phyloP scores from a whole-genome alignment of 139 green algal species.

The Dunaliella sp. region DNA sequence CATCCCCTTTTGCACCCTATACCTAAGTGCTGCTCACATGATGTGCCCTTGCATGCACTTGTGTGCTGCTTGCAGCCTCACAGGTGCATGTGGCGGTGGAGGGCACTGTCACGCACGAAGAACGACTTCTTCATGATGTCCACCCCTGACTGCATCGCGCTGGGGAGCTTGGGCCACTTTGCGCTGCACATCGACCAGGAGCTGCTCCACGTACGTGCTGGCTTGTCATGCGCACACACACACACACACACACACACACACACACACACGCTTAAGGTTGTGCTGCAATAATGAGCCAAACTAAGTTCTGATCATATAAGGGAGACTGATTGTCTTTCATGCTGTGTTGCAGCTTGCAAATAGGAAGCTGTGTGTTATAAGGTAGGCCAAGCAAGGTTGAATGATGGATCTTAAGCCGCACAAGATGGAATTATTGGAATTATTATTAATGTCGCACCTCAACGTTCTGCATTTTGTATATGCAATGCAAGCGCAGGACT shows the following conservation, averaged over 20 bases:
- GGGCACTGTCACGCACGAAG: conserved; percentile 34
- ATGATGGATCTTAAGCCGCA: too few species aligned
- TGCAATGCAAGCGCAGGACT: too few species aligned
- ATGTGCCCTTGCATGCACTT: not conserved
- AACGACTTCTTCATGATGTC: conserved; percentile 82
- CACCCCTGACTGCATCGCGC: conserved; percentile 52
- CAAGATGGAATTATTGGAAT: too few species aligned
- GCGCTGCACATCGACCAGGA: conserved; percentile 77
- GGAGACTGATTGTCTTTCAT: not conserved
- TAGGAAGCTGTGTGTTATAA: not conserved
- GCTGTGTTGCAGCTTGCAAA: not conserved
- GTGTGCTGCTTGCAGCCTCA: conserved; percentile 42
- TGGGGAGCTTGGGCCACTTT: conserved; percentile 69
- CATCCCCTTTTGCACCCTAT: too few species aligned
- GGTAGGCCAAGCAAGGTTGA: not conserved
- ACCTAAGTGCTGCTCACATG: not conserved
- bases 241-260: not conserved
- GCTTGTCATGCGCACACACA: not conserved
- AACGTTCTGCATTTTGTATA: too few species aligned
- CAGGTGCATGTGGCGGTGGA: conserved; percentile 52
- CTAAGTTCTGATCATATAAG: not conserved
- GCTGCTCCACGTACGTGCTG: conserved; percentile 39
- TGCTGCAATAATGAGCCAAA: not conserved
- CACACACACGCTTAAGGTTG: not conserved
- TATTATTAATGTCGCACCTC: too few species aligned